These are phyloP conservation scores for Ramalina intermedia DNA, from an alignment of 495 filamentous ascomycete species.

Conservation along the genomic window DNA sequence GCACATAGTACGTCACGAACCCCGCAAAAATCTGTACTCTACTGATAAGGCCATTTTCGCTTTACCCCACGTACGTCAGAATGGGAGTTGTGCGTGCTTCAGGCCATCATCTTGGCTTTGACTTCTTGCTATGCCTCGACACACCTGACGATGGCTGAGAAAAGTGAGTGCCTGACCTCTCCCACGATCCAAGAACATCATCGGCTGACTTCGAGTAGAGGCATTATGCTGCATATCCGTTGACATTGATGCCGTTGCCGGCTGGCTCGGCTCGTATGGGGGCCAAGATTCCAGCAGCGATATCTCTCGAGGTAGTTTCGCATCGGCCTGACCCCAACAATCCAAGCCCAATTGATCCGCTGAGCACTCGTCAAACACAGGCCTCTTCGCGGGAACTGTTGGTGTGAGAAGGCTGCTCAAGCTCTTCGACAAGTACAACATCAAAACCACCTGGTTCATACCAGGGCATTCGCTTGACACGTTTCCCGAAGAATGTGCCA, in stretches of 20 bases:
- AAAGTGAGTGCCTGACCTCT: neutral
- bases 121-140: too few relatives aligned
- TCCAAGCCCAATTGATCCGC: neutral
- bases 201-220: slow-evolving; percentile 12
- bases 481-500: slow-evolving; percentile 61
- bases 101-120: too few relatives aligned
- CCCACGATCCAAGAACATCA: neutral
- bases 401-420: slow-evolving; percentile 59
- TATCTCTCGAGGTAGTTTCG: slow-evolving; percentile 40
- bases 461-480: slow-evolving; percentile 67
- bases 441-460: slow-evolving; percentile 76
- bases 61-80: too few relatives aligned
- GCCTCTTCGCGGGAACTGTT: slow-evolving; percentile 58
- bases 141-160: neutral
- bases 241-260: slow-evolving; percentile 48
- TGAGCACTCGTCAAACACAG: slow-evolving; percentile 21
- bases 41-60: too few relatives aligned
- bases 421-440: slow-evolving; percentile 63
- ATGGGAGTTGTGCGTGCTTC: too few relatives aligned
- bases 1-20: too few relatives aligned
- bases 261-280: slow-evolving; percentile 61
- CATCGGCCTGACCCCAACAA: neutral
- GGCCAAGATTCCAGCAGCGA: slow-evolving; percentile 56
- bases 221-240: slow-evolving; percentile 28
- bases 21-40: too few relatives aligned